Evolutionary conservation across 768 basidiomycete species (phyloP).

Genomic region (Trametes maxima): DNA sequence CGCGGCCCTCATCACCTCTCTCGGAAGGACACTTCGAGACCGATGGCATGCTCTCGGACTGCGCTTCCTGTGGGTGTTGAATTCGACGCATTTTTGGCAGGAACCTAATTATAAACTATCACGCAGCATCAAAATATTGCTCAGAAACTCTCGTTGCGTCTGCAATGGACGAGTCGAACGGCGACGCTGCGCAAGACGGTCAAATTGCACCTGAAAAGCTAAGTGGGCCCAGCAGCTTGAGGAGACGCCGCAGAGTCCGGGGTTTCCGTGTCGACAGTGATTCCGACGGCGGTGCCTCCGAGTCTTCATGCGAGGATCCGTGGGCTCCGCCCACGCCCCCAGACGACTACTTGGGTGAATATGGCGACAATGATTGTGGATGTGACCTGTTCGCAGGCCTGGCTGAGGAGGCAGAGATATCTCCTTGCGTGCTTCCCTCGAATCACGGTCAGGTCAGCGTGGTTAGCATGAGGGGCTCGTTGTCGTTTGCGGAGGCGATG

Average conservation of each 20-base stretch:
- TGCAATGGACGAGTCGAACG: background rate
- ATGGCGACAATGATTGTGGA: slow-evolving; percentile 2
- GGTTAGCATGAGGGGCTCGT: slow-evolving; percentile 26
- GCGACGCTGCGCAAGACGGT: background rate
- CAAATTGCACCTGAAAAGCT: background rate
- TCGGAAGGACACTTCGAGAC: background rate
- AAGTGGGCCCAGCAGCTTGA: slow-evolving; percentile 14
- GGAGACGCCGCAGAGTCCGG: slow-evolving; percentile 33
- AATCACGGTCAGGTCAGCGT: slow-evolving; percentile 26
- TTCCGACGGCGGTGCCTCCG: slow-evolving; percentile 36
- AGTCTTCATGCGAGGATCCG: slow-evolving; percentile 25
- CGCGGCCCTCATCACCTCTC: background rate
- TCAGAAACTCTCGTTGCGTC: slow-evolving; percentile 24
- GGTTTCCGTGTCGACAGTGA: slow-evolving; percentile 50
- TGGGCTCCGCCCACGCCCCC: slow-evolving; percentile 9
- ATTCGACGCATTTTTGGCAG: background rate
- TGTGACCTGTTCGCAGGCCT: background rate
- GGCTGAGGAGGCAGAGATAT: background rate
- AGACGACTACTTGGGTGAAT: slow-evolving; percentile 18
- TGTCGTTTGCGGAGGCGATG: slow-evolving; percentile 23
- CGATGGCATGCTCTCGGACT: slow-evolving; percentile 12
- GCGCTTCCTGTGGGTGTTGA: slow-evolving; percentile 8
- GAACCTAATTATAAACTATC: background rate
- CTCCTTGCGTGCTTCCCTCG: slow-evolving; percentile 19
- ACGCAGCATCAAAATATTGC: slow-evolving; percentile 10